Evolutionary conservation across 2,329 filamentous ascomycete species (phyloP).

Genomic region (Malbranchea zuffiana): DNA sequence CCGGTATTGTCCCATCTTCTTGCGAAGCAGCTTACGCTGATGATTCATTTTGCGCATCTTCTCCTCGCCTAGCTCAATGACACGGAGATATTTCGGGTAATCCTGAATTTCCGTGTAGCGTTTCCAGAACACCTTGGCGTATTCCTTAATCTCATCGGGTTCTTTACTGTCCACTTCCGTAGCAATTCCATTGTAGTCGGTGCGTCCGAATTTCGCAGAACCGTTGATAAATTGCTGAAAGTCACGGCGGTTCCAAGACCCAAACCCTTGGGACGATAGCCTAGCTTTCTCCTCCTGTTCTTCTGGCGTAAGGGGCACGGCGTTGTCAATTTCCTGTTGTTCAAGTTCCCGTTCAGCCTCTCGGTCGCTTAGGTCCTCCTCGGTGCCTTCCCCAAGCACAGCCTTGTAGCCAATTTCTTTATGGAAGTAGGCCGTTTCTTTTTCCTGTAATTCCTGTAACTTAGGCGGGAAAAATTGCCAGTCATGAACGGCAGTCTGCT

Average conservation of each 20-base stretch:
- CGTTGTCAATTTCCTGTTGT: slow-evolving; percentile 87
- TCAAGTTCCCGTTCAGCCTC: slow-evolving; percentile 79
- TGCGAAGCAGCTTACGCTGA: slow-evolving; percentile 82
- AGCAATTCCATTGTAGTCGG: slow-evolving; percentile 73
- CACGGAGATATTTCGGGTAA: slow-evolving; percentile 75
- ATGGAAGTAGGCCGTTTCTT: slow-evolving; percentile 88
- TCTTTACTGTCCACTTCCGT: slow-evolving; percentile 87
- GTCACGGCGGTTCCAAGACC: slow-evolving; percentile 90
- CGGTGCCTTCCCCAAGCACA: slow-evolving; percentile 74
- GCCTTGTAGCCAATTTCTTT: slow-evolving; percentile 97
- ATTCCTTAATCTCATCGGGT: slow-evolving; percentile 72
- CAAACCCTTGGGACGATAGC: slow-evolving; percentile 75
- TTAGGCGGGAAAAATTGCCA: slow-evolving; percentile 91
- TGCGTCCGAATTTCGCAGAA: slow-evolving; percentile 81
- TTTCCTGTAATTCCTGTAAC: slow-evolving; percentile 81
- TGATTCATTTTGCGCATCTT: slow-evolving; percentile 79
- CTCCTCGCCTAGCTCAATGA: slow-evolving; percentile 88
- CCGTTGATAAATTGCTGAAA: slow-evolving; percentile 98
- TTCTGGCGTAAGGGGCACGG: slow-evolving; percentile 74
- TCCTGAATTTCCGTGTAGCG: slow-evolving; percentile 84
- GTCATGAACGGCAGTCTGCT: slow-evolving; percentile 84
- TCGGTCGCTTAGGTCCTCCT: slow-evolving; percentile 74
- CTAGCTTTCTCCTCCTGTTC: slow-evolving; percentile 78
- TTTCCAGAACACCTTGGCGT: slow-evolving; percentile 94
- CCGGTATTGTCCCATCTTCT: slow-evolving; percentile 95